Conservation (phyloP, 148 eudicot genomes). For the Oxyria digyna region DNA sequence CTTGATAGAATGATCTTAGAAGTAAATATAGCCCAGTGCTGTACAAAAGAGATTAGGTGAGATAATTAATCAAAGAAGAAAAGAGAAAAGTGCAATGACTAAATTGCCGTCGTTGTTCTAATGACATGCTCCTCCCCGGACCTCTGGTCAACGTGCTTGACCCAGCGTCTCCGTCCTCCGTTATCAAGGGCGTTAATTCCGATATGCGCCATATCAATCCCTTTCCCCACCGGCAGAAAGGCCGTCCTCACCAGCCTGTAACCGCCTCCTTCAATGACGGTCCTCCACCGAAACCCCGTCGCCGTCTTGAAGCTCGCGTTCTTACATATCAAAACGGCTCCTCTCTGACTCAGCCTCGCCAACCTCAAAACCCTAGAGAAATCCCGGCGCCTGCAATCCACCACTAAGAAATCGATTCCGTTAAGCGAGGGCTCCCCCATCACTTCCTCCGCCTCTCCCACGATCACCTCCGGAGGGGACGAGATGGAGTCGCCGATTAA, state of each 20-base stretch:
- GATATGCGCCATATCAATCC: constrained; percentile 35
- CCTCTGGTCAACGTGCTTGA: constrained; percentile 22
- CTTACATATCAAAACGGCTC: constrained; percentile 31
- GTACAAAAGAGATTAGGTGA: background rate
- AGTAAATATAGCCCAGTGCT: too few species aligned
- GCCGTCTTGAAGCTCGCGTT: constrained; percentile 9
- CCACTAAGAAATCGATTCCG: constrained; percentile 34
- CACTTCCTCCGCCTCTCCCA: constrained; percentile 24
- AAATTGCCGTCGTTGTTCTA: constrained; percentile 5
- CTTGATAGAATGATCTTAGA: too few species aligned
- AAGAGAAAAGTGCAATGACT: background rate
- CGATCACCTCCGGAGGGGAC: constrained; percentile 28
- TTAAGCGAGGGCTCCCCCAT: constrained; percentile 11
- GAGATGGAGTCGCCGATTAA: constrained; percentile 7
- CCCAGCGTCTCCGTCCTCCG: constrained; percentile 18
- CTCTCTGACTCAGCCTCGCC: constrained; percentile 25
- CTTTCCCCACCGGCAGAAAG: constrained; percentile 28
- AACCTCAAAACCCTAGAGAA: constrained; percentile 15
- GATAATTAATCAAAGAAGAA: background rate
- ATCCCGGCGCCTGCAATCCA: constrained; percentile 22
- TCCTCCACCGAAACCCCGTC: constrained; percentile 21
- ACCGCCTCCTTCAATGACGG: constrained; percentile 12
- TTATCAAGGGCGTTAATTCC: background rate
- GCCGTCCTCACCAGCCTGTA: constrained; percentile 23
- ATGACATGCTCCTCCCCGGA: constrained; percentile 39